Conservation (phyloP, 1,139 yeast genomes). For the Geotrichum phurueaensis region DNA sequence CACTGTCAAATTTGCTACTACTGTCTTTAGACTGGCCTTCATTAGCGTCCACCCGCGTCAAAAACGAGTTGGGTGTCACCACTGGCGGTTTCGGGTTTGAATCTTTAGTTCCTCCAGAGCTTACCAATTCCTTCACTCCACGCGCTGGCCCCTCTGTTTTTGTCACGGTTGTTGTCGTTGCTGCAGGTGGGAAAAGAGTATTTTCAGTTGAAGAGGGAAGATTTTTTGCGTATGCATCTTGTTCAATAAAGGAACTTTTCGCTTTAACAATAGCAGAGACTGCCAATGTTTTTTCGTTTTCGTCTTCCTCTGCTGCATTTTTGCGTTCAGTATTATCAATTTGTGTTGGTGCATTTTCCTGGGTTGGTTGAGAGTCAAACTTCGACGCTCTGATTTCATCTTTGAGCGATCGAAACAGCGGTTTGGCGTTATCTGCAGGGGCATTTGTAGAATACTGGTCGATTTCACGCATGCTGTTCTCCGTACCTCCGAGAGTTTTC, state of each 20-base stretch:
- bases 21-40: not conserved
- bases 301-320: not conserved
- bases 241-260: not conserved
- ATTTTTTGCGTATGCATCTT: not conserved
- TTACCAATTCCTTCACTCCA: not conserved
- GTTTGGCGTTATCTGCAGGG: not conserved
- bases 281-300: not conserved
- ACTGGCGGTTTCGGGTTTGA: not conserved
- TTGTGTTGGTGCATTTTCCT: not conserved
- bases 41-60: not conserved
- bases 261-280: not conserved
- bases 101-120: not conserved
- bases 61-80: not conserved
- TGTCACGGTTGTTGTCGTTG: not conserved
- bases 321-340: not conserved
- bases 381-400: not conserved
- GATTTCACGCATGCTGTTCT: not conserved
- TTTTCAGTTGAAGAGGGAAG: conserved; percentile 14
- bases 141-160: not conserved
- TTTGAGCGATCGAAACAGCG: not conserved
- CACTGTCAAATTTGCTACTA: not conserved
- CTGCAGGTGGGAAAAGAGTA: conserved; percentile 12
- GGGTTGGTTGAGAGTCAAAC: not conserved
- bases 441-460: conserved; percentile 6
- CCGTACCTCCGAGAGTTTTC: not conserved